Base-by-base conservation (phyloP, 2,329 filamentous ascomycete species). In the Ophiostoma piceae region DNA sequence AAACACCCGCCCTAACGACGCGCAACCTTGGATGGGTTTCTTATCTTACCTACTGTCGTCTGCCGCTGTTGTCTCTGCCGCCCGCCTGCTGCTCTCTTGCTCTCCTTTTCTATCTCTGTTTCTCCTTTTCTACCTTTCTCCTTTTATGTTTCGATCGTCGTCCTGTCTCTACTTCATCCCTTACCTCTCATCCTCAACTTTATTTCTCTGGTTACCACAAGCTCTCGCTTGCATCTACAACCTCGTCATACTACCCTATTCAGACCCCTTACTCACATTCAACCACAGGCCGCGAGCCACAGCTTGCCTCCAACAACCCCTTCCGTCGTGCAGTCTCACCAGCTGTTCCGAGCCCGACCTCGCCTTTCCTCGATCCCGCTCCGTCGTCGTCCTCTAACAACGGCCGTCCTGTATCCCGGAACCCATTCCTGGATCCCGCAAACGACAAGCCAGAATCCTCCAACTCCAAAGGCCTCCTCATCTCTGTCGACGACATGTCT, bases 201-300 rank as follows among this genome's bases (percentile, higher is more conserved):
- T 69, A 71, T 72, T 67, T 69, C 74, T 75, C 75, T 72, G 72
- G 69, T 69, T 66, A 66, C 7, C 19, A 39, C 62, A 37, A 37
- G 22, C 62, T 41, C 19, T 22, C 9, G 7, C 62, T 26, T 65
- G 62, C 1, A 32, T 62, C 14, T 16, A 29, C 26, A 32, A 29
- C 22, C 35, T 65, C 35, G 32, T 35, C 62, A 37, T 65, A 65
- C 62, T 26, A 57, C 51, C 35, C 57, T 72, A 75, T 76, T 69
- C 67, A 41, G 19, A 57, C 12, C 41, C 11, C 68, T 67, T 67
- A 67, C 70, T 73, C 60, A 69, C 69, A 70, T 72, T 37, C 65
- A 68, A 71, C 51, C 67, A 69, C 74, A 70, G 73, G 68, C 75
- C 76, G 68, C 29, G 41, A 39, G 54, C 39, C 62, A 14, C 71